Conservation (phyloP, 495 filamentous ascomycete species). For the Xylaria curta region DNA sequence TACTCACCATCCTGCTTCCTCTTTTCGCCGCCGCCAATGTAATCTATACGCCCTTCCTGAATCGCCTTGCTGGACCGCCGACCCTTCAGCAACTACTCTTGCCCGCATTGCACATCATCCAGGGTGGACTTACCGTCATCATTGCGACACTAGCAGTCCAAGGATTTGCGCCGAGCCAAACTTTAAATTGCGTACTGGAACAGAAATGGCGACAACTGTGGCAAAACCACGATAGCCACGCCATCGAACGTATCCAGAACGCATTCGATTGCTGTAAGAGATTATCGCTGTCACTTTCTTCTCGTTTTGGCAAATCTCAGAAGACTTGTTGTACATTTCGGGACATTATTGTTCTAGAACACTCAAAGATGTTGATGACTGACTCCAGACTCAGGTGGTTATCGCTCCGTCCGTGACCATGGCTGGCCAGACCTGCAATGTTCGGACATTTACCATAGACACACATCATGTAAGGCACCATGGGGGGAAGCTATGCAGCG, state of each 20-base stretch:
- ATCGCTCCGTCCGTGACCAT: slow-evolving; percentile 59
- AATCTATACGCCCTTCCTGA: slow-evolving; percentile 33
- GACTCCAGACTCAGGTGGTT: slow-evolving; percentile 44
- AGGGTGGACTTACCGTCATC: slow-evolving; percentile 56
- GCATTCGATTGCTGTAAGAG: slow-evolving; percentile 62
- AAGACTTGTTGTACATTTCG: background rate
- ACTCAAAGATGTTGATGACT: background rate
- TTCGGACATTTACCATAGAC: slow-evolving; percentile 17
- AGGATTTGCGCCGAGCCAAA: slow-evolving; percentile 54
- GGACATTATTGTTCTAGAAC: background rate
- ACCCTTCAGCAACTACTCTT: slow-evolving; percentile 42
- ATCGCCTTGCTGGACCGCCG: slow-evolving; percentile 34
- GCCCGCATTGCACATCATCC: slow-evolving; percentile 46
- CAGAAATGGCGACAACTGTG: slow-evolving; percentile 61
- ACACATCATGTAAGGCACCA: slow-evolving; percentile 29
- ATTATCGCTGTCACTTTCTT: background rate
- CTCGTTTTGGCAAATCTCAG: background rate
- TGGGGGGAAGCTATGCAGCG: slow-evolving; percentile 37
- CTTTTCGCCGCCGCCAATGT: slow-evolving; percentile 54
- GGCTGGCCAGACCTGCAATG: slow-evolving; percentile 53
- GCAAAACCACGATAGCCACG: slow-evolving; percentile 49
- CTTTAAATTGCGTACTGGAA: slow-evolving; percentile 59
- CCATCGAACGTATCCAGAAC: slow-evolving; percentile 69
- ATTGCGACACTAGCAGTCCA: slow-evolving; percentile 64
- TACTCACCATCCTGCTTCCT: slow-evolving; percentile 59